Evolutionary conservation across 1,284 basidiomycete species (phyloP).

Genomic region (Gomphus bonarii): DNA sequence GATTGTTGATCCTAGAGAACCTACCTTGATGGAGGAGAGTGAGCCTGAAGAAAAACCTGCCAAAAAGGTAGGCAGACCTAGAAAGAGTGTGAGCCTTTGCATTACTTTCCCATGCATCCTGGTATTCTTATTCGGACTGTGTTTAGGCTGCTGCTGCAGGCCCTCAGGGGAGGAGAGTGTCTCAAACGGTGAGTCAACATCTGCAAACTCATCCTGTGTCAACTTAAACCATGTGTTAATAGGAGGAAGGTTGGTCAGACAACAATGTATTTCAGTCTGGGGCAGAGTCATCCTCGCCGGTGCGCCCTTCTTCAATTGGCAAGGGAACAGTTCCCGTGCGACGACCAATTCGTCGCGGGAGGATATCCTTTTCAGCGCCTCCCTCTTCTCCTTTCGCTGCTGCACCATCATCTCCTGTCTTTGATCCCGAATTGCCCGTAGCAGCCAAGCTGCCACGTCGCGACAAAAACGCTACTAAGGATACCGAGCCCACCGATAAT

Average conservation of each 20-base stretch:
- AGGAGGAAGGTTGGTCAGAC: slow-evolving; percentile 72
- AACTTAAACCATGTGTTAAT: slow-evolving; percentile 1
- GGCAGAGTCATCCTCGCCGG: slow-evolving; percentile 66
- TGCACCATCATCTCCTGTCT: slow-evolving; percentile 11
- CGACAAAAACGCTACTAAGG: neutral
- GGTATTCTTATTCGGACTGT: slow-evolving; percentile 5
- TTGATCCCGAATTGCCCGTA: slow-evolving; percentile 10
- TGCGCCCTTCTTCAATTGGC: slow-evolving; percentile 46
- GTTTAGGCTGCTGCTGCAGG: slow-evolving; percentile 36
- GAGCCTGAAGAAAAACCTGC: slow-evolving; percentile 60
- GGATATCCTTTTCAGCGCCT: slow-evolving; percentile 64
- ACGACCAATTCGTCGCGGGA: slow-evolving; percentile 15
- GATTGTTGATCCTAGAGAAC: slow-evolving; percentile 26
- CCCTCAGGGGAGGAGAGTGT: slow-evolving; percentile 40
- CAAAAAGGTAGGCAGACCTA: slow-evolving; percentile 51
- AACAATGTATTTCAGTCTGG: slow-evolving; percentile 80
- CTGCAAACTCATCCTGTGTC: slow-evolving; percentile 17
- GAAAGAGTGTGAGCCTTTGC: slow-evolving; percentile 40
- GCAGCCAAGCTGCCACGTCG: neutral
- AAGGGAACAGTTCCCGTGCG: neutral
- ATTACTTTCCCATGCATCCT: neutral
- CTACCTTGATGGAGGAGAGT: slow-evolving; percentile 58
- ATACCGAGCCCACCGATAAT: neutral
- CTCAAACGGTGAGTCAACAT: slow-evolving; percentile 25
- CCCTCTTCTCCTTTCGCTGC: slow-evolving; percentile 19